A percentile compares a stretch with the other conserved stretches of the same genome.
phyloP scores from a whole-genome alignment of 1,139 yeast genomes.

The Protomyces macrosporus region DNA sequence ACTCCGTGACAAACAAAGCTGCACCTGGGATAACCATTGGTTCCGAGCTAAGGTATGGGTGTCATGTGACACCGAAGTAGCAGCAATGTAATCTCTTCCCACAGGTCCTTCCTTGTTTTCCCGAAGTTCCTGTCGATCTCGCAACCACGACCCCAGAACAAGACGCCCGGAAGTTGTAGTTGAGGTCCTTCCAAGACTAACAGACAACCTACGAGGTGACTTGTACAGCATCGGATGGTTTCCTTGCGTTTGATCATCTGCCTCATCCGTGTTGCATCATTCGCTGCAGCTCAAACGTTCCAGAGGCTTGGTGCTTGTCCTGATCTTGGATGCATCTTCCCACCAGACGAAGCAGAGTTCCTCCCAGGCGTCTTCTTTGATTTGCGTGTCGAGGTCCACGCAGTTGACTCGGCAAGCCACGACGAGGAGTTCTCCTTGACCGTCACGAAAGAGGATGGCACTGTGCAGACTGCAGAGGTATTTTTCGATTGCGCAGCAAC shows the following conservation, averaged over 20 bases:
- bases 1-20: too few species aligned
- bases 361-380: conserved; percentile 5
- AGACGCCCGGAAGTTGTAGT: too few species aligned
- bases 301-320: conserved; percentile 9
- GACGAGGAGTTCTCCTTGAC: neutral
- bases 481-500: neutral
- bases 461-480: neutral
- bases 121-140: too few species aligned
- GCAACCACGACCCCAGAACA: too few species aligned
- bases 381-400: conserved; percentile 9
- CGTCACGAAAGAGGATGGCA: neutral
- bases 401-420: neutral
- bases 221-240: neutral
- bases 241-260: neutral
- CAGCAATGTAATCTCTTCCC: too few species aligned
- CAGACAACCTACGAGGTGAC: too few species aligned
- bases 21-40: too few species aligned
- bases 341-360: conserved; percentile 9
- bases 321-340: conserved; percentile 5
- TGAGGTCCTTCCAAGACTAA: too few species aligned
- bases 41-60: too few species aligned
- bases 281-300: conserved; percentile 1
- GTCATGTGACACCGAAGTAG: too few species aligned
- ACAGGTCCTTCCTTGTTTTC: too few species aligned
- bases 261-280: neutral